These are phyloP conservation scores for Cordyceps tenuipes DNA, from an alignment of 2,329 filamentous ascomycete species.

Conservation along the genomic window DNA sequence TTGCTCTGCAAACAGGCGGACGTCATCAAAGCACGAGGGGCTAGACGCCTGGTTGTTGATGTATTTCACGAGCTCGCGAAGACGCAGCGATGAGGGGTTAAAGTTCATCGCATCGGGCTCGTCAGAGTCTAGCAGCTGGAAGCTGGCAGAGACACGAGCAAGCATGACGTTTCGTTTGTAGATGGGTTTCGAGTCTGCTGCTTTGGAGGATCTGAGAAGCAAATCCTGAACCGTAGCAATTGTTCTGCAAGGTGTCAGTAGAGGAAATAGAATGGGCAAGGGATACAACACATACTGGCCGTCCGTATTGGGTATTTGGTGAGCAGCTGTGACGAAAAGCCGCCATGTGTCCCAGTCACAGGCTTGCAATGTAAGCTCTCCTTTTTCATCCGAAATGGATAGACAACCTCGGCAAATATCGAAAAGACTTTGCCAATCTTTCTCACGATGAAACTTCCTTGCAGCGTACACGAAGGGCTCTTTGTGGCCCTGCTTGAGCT, in stretches of 20 bases:
- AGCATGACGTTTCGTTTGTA: conserved; percentile 32
- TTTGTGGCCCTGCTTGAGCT: conserved; percentile 39
- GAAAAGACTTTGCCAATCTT: conserved; percentile 36
- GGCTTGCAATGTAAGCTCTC: conserved; percentile 32
- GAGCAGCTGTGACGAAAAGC: conserved; percentile 31
- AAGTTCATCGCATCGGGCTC: conserved; percentile 21
- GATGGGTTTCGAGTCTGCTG: conserved; percentile 26
- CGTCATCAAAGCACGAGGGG: conserved; percentile 38
- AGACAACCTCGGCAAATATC: conserved; percentile 37
- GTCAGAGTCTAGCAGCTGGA: conserved; percentile 24
- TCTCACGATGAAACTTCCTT: conserved; percentile 27
- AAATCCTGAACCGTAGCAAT: conserved; percentile 21
- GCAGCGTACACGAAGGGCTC: conserved; percentile 37
- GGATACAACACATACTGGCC: conserved; percentile 24
- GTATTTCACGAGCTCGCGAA: conserved; percentile 28
- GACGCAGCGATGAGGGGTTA: conserved; percentile 22
- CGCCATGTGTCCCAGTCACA: conserved; percentile 37
- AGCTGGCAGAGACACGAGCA: conserved; percentile 30
- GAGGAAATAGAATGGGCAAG: background rate
- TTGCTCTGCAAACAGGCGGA: conserved; percentile 35
- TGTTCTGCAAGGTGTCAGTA: conserved; percentile 19
- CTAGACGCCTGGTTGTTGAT: conserved; percentile 28
- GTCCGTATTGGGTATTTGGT: conserved; percentile 23
- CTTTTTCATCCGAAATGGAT: conserved; percentile 27
- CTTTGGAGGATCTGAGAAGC: conserved; percentile 23